Percentiles rank a stretch among this genome's conserved stretches.
Evolutionary conservation across 805 yeast species (phyloP).

Genomic region (Wickerhamomyces tratensis): DNA sequence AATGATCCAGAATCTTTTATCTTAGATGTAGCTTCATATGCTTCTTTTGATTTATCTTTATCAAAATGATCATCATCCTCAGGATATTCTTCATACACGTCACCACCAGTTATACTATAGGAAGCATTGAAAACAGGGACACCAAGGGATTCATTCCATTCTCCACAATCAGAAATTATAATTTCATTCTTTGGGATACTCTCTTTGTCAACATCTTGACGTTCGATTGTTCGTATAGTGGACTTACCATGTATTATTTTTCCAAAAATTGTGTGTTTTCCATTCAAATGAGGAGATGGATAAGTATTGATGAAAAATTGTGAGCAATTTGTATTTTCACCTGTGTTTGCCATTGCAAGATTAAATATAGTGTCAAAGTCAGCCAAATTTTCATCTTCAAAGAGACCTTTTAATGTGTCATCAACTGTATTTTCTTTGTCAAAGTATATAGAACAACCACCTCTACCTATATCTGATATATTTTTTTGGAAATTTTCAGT

Average conservation of each 20-base stretch:
- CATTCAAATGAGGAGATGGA: conserved; percentile 64
- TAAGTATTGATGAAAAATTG: conserved; percentile 67
- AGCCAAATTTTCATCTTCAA: conserved; percentile 48
- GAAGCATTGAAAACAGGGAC: conserved; percentile 59
- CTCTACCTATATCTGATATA: conserved; percentile 23
- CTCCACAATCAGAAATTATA: conserved; percentile 48
- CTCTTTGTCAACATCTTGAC: conserved; percentile 32
- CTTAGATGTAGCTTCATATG: conserved; percentile 37
- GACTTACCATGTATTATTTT: conserved; percentile 58
- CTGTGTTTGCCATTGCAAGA: conserved; percentile 59
- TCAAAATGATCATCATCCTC: conserved; percentile 59
- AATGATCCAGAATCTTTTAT: conserved; percentile 64
- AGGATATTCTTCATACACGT: conserved; percentile 67
- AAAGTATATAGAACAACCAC: conserved; percentile 35
- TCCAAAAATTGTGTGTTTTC: conserved; percentile 76
- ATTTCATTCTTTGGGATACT: conserved; percentile 33
- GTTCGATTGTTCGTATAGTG: conserved; percentile 58
- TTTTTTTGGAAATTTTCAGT: conserved; percentile 14
- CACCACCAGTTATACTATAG: conserved; percentile 54
- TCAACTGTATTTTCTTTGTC: conserved; percentile 9
- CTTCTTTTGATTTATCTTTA: conserved; percentile 43
- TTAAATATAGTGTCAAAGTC: conserved; percentile 35
- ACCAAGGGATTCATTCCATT: conserved; percentile 42
- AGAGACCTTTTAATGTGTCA: conserved; percentile 22
- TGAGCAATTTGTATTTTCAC: conserved; percentile 42